Base-by-base conservation (phyloP, 306 rosid species). In the Cyamopsis tetragonoloba region DNA sequence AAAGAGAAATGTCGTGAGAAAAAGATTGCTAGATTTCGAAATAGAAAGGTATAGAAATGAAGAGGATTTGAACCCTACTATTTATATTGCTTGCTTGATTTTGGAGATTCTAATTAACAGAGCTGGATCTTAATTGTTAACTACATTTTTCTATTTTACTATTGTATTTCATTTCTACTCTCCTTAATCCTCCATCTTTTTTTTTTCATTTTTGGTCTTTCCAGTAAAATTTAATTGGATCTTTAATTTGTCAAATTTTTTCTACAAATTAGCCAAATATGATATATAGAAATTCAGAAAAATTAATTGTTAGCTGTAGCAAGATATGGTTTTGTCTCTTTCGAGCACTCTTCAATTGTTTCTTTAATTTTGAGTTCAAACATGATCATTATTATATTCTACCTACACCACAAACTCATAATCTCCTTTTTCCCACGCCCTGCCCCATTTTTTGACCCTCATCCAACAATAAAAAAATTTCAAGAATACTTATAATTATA, bases 261-360 rank as follows among this genome's bases (percentile, higher is more conserved):
- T 5, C 5, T 17, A 9, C 32, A n/a, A 27, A 7, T n/a, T 6
- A 38, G 35, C 42, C 49, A 64, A 59, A 49, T 48, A 42, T 38
- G 47, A 23, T 53, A 20, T n/a, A n/a, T n/a, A n/a, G n/a, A n/a
- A n/a, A n/a, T n/a, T n/a, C n/a, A n/a, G n/a, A n/a, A n/a, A n/a
- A n/a, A n/a, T n/a, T n/a, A n/a, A n/a, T 60, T 86, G 71, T 79
- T 76, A 48, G 82, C 67, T 22, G 62, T 61, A 79, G 44, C 72
- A 79, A 67, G 78, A 76, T 74, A 77, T 71, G 54, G 19, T 77
- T 51, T 37, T 83, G 81, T 79, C 85, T 73, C 80, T 77, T 73
- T 38, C 57, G 72, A 28, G 24, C 24, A 19, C 27, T 37, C 20
- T 75, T 66, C 37, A n/a, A n/a, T n/a, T n/a, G n/a, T 78, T 61